Conservation (phyloP, 169 alveolate species). For the Blepharisma undulans region DNA sequence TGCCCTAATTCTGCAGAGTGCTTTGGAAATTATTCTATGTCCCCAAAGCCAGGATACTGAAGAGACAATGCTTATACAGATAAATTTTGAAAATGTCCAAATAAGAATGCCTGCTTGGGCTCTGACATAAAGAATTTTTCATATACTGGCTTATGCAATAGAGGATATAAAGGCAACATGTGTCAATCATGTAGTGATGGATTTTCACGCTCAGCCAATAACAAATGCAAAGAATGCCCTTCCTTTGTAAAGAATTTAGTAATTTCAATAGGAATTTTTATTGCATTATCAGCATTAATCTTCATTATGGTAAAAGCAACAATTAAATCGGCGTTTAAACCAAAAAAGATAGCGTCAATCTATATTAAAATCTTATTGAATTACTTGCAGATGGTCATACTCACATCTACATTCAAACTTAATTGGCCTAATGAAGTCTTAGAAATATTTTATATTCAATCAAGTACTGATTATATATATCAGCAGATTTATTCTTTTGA, state of each 20-base stretch:
- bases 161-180: slow-evolving; percentile 27
- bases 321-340: not conserved
- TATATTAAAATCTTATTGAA: slow-evolving; percentile 6
- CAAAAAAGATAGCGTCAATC: not conserved
- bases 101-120: slow-evolving; percentile 49
- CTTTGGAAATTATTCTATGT: slow-evolving; percentile 47
- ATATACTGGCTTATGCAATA: not conserved
- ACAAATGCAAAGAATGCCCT: slow-evolving; percentile 41
- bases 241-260: not conserved
- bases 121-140: not conserved
- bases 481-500: slow-evolving; percentile 37
- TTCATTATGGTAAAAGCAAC: slow-evolving; percentile 2
- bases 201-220: not conserved
- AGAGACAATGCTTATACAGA: slow-evolving; percentile 39
- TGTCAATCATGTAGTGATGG: slow-evolving; percentile 23
- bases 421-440: slow-evolving; percentile 48
- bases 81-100: slow-evolving; percentile 45
- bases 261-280: not conserved
- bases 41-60: slow-evolving; percentile 66
- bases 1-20: slow-evolving; percentile 35
- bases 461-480: slow-evolving; percentile 10
- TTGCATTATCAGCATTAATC: not conserved
- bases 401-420: slow-evolving; percentile 46
- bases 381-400: slow-evolving; percentile 48
- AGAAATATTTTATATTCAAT: slow-evolving; percentile 13